Base-by-base conservation (phyloP, 371 early-diverging fungal genomes). In the Syncephalastrum contaminatum region DNA sequence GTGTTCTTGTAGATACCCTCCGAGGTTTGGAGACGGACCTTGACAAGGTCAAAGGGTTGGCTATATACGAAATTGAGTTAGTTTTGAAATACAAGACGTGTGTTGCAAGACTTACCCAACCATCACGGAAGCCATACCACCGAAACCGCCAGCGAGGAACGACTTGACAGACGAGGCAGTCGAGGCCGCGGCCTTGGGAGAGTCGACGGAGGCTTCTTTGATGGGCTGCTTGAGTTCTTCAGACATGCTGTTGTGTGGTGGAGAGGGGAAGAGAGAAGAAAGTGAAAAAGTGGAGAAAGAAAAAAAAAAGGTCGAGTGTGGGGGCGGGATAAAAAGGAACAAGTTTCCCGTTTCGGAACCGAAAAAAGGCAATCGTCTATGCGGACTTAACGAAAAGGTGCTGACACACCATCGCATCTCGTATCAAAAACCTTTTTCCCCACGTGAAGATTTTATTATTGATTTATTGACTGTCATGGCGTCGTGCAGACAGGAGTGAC, bases 91-190 rank as follows among this genome's bases (percentile, higher is more conserved):
- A 41, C 39, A 21, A 43, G 13, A 40, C 20, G 22, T 6, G 15
- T n/a, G n/a, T n/a, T n/a, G n/a, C n/a, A 22, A 25, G 16, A 58
- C 63, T 67, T 71, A 79, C 79, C 86, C 88, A 42, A 81, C 91
- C 45, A 91, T 69, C 49, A 91, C 91, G 51, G 85, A 68, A 25
- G 84, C 80, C 68, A 91, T 87, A 63, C 94, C 94, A 75, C 94
- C 94, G 62, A 93, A 90, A 46, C 96, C 98, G 63, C 98, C 97
- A 18, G 94, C 89, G 64, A 98, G 70, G 76, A 97, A 94, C 43
- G 96, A 95, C 83, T 96, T 94, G 66, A 91, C 74, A 36, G 75
- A 73, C 10, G 73, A 72, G 24, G 66, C 68, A 22, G 76, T 72
- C 4, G 62, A 50, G 13, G 57, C 52, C 19, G 59, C 36, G 5